A percentile compares a stretch with the other conserved stretches of the same genome.
phyloP scores from a whole-genome alignment of 2,329 filamentous ascomycete genomes.

The Fusarium mundagurra region DNA sequence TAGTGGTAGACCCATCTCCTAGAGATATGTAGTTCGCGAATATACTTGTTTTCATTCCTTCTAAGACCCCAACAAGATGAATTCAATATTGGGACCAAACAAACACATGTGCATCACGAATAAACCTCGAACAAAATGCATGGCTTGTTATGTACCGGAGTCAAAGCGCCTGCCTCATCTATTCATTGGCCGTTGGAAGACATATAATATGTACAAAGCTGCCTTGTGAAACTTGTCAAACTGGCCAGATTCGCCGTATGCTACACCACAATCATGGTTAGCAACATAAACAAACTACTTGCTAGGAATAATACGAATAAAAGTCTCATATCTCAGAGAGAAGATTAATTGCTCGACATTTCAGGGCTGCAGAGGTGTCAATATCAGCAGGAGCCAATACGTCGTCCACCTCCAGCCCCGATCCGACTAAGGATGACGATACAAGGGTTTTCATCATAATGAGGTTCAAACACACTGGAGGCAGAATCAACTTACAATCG shows the following conservation, averaged over 20 bases:
- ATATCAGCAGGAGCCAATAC: constrained; percentile 43
- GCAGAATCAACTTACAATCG: constrained; percentile 21
- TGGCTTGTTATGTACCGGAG: neutral
- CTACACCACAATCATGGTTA: constrained; percentile 22
- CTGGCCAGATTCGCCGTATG: neutral
- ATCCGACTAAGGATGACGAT: constrained; percentile 99
- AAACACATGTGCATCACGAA: neutral
- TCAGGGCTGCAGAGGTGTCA: constrained; percentile 48
- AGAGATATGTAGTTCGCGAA: neutral
- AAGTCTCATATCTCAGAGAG: constrained; percentile 57
- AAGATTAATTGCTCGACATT: constrained; percentile 65
- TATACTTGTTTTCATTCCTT: neutral
- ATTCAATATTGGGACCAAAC: neutral
- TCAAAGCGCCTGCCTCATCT: neutral
- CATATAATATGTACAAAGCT: neutral
- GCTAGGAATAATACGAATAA: neutral
- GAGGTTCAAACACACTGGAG: neutral
- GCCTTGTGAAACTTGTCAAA: neutral
- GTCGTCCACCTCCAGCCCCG: constrained; percentile 47
- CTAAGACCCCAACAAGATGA: neutral
- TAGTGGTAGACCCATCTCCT: neutral
- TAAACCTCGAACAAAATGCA: neutral
- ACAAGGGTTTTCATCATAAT: constrained; percentile 82
- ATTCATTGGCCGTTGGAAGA: neutral
- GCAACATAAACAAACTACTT: constrained; percentile 5